Evolutionary conservation across 2,329 filamentous ascomycete species (phyloP), one percentile per base, ranked within the genome.

Genomic region (Hymenoscyphus scutula): DNA sequence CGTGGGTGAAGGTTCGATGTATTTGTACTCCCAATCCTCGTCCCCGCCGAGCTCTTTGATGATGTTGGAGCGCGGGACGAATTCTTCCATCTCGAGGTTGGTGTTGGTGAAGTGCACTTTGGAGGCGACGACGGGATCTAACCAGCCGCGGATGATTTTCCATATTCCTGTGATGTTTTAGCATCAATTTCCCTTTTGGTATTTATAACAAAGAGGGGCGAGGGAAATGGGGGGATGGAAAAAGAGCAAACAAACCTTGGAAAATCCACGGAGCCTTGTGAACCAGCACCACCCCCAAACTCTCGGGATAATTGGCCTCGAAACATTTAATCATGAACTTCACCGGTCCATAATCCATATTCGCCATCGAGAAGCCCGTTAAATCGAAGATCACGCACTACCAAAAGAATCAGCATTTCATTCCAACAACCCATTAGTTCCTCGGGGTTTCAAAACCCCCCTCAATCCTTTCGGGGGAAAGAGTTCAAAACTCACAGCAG

Each of bases 251-350:
- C 81, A 61, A 76, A 89, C 91, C 89, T 80, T 96, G 93, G 79
- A 99, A 99, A 54, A 99, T 80, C 95, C 95, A 99, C 3, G 95
- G 95, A 0, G 95, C 88, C 76, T 97, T 97, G 81, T 99, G 95
- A 41, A 99, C 91, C 54, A 98, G 84, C 2, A 98, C 91, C 1
- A 89, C 84, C 30, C 94, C 95, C 1, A 99, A 82, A 56, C 87
- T 94, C 76, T 99, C 95, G 0, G 95, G 95, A 71, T 98, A 99
- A 75, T 99, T 98, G 64, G 95, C 95, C 79, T 99, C 95, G 74
- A 99, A 99, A 76, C 93, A 97, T 77, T 97, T 96, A 77, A 99
- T 97, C 89, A 99, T 97, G 78, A 98, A 99, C 73, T 97, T 99
- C 62, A 99, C 91, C 1, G 95, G 94, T 0, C 90, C 86, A 75